Evolutionary conservation across 169 alveolate species (phyloP).

Genomic region (Nephromyces sp.): DNA sequence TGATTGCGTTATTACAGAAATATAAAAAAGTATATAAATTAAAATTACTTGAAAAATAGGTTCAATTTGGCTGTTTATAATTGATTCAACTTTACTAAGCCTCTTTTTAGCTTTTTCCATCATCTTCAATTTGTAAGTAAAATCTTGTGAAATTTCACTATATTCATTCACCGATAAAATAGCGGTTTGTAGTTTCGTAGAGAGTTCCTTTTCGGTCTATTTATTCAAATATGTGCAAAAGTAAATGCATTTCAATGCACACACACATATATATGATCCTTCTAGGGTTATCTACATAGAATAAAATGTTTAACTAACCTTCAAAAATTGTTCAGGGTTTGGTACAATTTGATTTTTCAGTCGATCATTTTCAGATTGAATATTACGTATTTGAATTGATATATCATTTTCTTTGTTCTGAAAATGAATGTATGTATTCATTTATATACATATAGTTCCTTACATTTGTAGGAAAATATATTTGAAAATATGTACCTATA

Average conservation of each 20-base stretch:
- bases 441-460: too few species aligned
- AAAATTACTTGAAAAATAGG: neutral
- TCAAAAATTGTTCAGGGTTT: neutral
- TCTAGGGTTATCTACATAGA: neutral
- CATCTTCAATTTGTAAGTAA: too few species aligned
- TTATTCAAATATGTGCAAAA: too few species aligned
- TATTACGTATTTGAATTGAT: neutral
- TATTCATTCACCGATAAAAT: neutral
- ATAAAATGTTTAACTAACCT: neutral
- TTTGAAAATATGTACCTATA: too few species aligned
- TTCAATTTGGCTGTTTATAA: neutral
- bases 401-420: neutral
- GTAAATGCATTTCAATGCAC: too few species aligned
- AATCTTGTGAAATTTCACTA: neutral
- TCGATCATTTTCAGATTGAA: neutral
- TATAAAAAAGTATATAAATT: too few species aligned
- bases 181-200: too few species aligned
- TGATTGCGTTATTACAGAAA: too few species aligned
- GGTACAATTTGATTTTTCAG: neutral
- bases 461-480: too few species aligned
- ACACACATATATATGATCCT: neutral
- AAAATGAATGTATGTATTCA: too few species aligned
- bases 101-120: neutral
- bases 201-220: too few species aligned
- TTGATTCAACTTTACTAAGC: neutral